Percentiles rank a stretch among this genome's conserved stretches.
Conservation (phyloP, 2,329 filamentous ascomycete species). For the Colletotrichum eremochloae region DNA sequence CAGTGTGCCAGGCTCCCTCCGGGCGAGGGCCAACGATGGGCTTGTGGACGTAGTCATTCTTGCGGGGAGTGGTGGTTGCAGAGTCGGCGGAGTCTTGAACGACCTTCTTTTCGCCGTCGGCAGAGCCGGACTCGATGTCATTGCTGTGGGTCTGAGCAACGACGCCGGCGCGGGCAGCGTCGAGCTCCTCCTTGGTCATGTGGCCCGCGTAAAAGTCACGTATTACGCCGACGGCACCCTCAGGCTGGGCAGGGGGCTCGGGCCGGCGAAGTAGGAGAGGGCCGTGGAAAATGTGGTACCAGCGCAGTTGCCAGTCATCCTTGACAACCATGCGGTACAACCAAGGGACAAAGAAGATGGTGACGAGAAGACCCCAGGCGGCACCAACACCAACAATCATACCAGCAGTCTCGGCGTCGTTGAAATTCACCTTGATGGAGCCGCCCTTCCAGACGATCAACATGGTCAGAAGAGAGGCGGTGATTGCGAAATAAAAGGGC, state of each 20-base stretch:
- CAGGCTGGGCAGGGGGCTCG: slow-evolving; percentile 53
- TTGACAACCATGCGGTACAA: slow-evolving; percentile 65
- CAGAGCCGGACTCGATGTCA: slow-evolving; percentile 46
- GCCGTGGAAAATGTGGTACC: slow-evolving; percentile 64
- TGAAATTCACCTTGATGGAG: slow-evolving; percentile 39
- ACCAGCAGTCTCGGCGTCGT: slow-evolving; percentile 56
- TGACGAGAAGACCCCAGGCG: slow-evolving; percentile 58
- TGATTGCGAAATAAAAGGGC: slow-evolving; percentile 70
- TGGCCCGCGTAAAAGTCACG: slow-evolving; percentile 66
- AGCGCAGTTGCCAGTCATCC: slow-evolving; percentile 68
- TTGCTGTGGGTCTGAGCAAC: slow-evolving; percentile 24
- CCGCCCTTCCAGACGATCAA: slow-evolving; percentile 44
- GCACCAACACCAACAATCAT: slow-evolving; percentile 63
- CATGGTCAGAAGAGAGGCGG: slow-evolving; percentile 52
- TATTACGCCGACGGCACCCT: slow-evolving; percentile 52
- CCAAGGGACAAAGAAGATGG: slow-evolving; percentile 66
- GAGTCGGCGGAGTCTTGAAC: slow-evolving; percentile 45
- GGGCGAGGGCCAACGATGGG: slow-evolving; percentile 51
- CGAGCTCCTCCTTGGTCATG: slow-evolving; percentile 61
- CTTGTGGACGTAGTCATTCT: slow-evolving; percentile 39
- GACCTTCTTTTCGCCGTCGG: slow-evolving; percentile 49
- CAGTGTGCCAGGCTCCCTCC: slow-evolving; percentile 55
- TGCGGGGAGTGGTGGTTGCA: slow-evolving; percentile 32
- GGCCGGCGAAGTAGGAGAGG: slow-evolving; percentile 60
- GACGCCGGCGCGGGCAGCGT: slow-evolving; percentile 49